Base-by-base conservation (phyloP, 441 rosid species). In the Bocquillonia castaneifolia region DNA sequence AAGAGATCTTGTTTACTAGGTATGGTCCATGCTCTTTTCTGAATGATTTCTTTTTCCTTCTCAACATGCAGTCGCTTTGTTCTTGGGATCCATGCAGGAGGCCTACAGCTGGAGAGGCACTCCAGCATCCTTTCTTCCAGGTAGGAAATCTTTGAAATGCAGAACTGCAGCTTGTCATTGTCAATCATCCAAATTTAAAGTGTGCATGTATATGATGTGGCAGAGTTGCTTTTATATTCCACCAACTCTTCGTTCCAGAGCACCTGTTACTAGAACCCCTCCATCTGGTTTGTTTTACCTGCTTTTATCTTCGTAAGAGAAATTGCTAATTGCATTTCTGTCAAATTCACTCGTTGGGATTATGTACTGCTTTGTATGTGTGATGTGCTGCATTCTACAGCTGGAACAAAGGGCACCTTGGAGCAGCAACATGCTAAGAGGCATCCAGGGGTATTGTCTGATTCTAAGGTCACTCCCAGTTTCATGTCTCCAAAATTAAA, bases 91-190 rank as follows among this genome's bases (percentile, higher is more conserved):
- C 97, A 37, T 70, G 76, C 84, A 79, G 79, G 79, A 85, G 99
- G 85, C 96, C 93, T 2, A 81, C 83, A 47, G 96, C 97, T 50
- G 86, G 77, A 14, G 99, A 91, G 74, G 93, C 85, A 63, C 87
- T 93, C 65, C 96, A 90, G 65, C 97, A 93, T 79, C 95, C 99
- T 28, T 93, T 89, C 84, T 91, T 93, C 71, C 89, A 88, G 96
- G 99, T 91, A 73, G 29, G 15, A 29, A 58, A 20, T 63, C 37
- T 0, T 22, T 45, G 4, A 2, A 40, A 14, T 71, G 67, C 15
- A 8, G 37, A 3, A 22, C 23, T 42, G 45, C 17, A 10, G 4
- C 22, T 42, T 29, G 13, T 51, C 13, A 25, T 67, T 40, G 26
- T 25, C 18, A 34, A 42, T 10, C 12, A 44, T 56, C 6, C 28